Evolutionary conservation across 2,329 filamentous ascomycete genomes (phyloP).

Genomic region (Diplodia seriata): DNA sequence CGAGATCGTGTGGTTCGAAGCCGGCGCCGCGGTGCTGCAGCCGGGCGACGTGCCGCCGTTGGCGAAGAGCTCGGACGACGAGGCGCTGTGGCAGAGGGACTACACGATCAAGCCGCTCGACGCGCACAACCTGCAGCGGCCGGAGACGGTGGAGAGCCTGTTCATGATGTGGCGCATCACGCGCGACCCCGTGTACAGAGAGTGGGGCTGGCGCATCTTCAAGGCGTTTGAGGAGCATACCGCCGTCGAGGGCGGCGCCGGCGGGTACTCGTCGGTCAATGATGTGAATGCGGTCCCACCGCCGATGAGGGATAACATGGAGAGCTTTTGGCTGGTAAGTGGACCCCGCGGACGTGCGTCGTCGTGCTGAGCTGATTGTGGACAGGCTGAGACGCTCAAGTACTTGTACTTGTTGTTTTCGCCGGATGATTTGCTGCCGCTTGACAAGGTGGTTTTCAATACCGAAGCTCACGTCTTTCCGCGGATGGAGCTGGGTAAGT

Average conservation of each 20-base stretch:
- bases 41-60: constrained; percentile 37
- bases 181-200: constrained; percentile 82
- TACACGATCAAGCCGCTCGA: constrained; percentile 81
- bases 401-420: constrained; percentile 97
- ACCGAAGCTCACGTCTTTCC: constrained; percentile 94
- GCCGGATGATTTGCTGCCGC: constrained; percentile 77
- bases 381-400: constrained; percentile 84
- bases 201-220: constrained; percentile 99
- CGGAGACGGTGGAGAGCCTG: constrained; percentile 93
- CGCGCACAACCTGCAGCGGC: constrained; percentile 89
- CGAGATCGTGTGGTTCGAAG: constrained; percentile 91
- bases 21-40: constrained; percentile 68
- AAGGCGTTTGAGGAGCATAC: constrained; percentile 87
- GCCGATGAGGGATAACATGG: constrained; percentile 84
- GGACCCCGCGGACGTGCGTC: too few relatives aligned
- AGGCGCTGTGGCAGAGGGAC: constrained; percentile 76
- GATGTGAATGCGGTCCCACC: constrained; percentile 78
- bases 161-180: constrained; percentile 99
- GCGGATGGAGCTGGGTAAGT: constrained; percentile 78
- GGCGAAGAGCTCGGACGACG: constrained; percentile 40
- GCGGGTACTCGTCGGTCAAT: constrained; percentile 82
- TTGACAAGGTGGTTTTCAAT: constrained; percentile 90
- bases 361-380: too few relatives aligned
- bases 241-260: constrained; percentile 71
- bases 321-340: constrained; percentile 86